Evolutionary conservation across 805 yeast species (phyloP).

Genomic region (Hanseniaspora nectarophila): DNA sequence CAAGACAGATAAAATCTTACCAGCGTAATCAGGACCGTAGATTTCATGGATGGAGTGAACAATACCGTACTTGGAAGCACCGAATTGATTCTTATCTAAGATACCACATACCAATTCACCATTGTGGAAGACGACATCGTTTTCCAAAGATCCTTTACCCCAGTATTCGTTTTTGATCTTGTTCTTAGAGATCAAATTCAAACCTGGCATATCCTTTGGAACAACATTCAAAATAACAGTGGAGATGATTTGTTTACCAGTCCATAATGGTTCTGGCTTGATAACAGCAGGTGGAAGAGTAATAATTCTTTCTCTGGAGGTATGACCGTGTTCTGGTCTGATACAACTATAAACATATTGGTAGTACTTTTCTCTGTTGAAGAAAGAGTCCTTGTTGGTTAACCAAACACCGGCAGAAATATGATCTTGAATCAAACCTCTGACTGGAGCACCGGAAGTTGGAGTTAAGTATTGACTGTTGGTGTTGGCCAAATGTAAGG

Average conservation of each 20-base stretch:
- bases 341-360: slow-evolving; percentile 87
- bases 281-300: slow-evolving; percentile 82
- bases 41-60: slow-evolving; percentile 94
- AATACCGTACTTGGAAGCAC: slow-evolving; percentile 93
- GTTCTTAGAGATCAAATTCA: slow-evolving; percentile 70
- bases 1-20: slow-evolving; percentile 77
- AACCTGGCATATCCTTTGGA: slow-evolving; percentile 81
- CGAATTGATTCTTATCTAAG: slow-evolving; percentile 94
- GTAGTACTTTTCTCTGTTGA: slow-evolving; percentile 83
- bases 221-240: slow-evolving; percentile 83
- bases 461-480: slow-evolving; percentile 97
- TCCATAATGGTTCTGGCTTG: slow-evolving; percentile 88
- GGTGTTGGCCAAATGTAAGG: slow-evolving; percentile 86
- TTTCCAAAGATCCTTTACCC: slow-evolving; percentile 77
- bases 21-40: slow-evolving; percentile 84
- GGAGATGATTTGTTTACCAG: slow-evolving; percentile 92
- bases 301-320: slow-evolving; percentile 51
- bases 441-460: slow-evolving; percentile 93
- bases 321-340: slow-evolving; percentile 95
- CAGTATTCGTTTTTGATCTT: slow-evolving; percentile 91
- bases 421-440: slow-evolving; percentile 98
- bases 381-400: slow-evolving; percentile 82
- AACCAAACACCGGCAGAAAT: slow-evolving; percentile 98
- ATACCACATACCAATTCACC: slow-evolving; percentile 90
- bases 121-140: slow-evolving; percentile 68